These are phyloP conservation scores for Sisymbrium altissimum DNA, from an alignment of 345 rosid species.

Conservation along the genomic window DNA sequence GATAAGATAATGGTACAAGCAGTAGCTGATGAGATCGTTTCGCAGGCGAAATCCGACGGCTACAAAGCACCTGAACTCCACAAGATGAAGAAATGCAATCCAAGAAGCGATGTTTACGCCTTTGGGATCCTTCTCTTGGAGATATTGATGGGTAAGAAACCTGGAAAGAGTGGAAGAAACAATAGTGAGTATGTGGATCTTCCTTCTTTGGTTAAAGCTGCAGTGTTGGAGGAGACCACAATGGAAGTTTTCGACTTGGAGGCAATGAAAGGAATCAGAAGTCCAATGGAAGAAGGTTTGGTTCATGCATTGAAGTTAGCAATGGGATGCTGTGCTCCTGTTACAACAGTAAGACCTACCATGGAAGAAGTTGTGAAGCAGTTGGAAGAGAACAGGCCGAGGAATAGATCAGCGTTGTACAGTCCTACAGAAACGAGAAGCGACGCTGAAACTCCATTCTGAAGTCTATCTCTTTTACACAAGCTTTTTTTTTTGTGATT, in stretches of 20 bases:
- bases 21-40: constrained; percentile 88
- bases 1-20: constrained; percentile 89
- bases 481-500: neutral
- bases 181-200: constrained; percentile 58
- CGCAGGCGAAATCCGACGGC: constrained; percentile 79
- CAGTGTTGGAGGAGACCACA: constrained; percentile 92
- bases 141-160: constrained; percentile 88
- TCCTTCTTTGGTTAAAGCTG: constrained; percentile 87
- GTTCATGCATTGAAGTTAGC: constrained; percentile 96
- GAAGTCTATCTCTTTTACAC: neutral
- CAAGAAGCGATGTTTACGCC: constrained; percentile 91
- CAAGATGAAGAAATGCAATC: constrained; percentile 90
- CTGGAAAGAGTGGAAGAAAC: constrained; percentile 69
- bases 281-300: constrained; percentile 95
- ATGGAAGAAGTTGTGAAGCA: constrained; percentile 98
- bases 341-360: constrained; percentile 78
- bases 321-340: constrained; percentile 99
- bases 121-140: constrained; percentile 89
- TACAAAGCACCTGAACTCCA: constrained; percentile 97
- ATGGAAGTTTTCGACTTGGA: constrained; percentile 94
- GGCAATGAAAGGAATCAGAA: constrained; percentile 77
- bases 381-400: constrained; percentile 91
- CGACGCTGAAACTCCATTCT: constrained; percentile 69
- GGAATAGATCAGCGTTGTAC: constrained; percentile 91
- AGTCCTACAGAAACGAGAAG: constrained; percentile 92